A percentile compares a stretch with the other conserved stretches of the same genome.
Conservation (phyloP, 208 protist genomes). For the Leishmania arabica region DNA sequence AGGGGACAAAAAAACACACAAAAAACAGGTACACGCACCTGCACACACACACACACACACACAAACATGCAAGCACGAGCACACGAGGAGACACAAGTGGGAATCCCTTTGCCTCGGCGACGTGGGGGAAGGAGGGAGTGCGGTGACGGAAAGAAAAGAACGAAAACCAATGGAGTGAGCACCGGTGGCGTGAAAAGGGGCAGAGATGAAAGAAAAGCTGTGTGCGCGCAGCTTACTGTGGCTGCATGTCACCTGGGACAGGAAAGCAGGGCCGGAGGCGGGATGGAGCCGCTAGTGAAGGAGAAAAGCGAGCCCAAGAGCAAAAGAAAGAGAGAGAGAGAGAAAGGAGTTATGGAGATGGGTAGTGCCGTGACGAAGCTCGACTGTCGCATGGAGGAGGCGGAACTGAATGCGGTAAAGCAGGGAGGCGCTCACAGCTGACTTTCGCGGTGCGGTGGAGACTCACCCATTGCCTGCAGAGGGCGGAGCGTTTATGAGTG, state of each 20-base stretch:
- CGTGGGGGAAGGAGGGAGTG: background rate
- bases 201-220: slow-evolving; percentile 10
- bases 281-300: background rate
- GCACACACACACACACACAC: background rate
- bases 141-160: background rate
- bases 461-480: background rate
- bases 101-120: background rate
- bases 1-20: background rate
- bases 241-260: background rate
- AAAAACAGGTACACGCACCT: background rate
- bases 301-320: background rate
- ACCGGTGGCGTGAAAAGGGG: background rate
- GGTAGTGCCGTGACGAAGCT: background rate
- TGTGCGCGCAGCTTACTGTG: background rate
- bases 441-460: background rate
- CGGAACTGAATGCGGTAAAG: background rate
- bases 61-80: background rate
- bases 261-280: background rate
- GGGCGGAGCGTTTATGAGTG: background rate
- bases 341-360: background rate
- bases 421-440: background rate
- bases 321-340: background rate
- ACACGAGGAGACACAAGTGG: background rate
- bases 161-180: background rate
- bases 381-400: background rate